Evolutionary conservation across 2,329 filamentous ascomycete species (phyloP), one percentile per base, ranked within the genome.

Genomic region (Colletotrichum lini): DNA sequence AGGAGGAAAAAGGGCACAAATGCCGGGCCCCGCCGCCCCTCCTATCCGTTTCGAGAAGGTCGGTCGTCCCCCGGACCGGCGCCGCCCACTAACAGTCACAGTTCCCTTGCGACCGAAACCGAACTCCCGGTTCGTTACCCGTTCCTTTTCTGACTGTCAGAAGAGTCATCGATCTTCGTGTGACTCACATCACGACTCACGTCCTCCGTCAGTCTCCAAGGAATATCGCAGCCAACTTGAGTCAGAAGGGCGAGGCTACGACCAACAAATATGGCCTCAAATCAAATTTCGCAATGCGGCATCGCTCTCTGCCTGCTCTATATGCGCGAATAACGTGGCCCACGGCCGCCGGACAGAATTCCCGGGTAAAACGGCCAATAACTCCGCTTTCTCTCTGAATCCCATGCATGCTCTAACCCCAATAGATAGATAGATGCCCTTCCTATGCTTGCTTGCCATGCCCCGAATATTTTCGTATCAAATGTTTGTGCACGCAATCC

Each of bases 21-120:
- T 61, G 65, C 65, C 64, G 65, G 26, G 6, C 30, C 4, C 30
- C 30, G 30, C 40, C 23, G 16, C 18, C 30, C 26, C 44, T 56
- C 65, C 40, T 42, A 12, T 49, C 62, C 62, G 13, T 42, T 59
- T 69, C 38, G 40, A 66, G 62, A 70, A 70, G 67, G 67, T 70
- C 62, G n/a, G 15, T 4, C 12, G 13, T 18, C 18, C n/a, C 15
- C 35, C 8, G 57, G 35, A 8, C 30, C 52, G 30, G 16, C 44
- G 38, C 30, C 44, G 44, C 16, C 7, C 15, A 9, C 44, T 18
- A n/a, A n/a, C 18, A 47, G n/a, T 18, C 44, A n/a, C 18, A 35
- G 1, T 2, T 10, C 44, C 44, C 44, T 47, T 6, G 44, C 16
- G 16, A 9, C 6, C 52, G 47, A 18, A 12, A 47, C 59, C 47